phyloP scores from a whole-genome alignment of 306 rosid species.

The Leucaena leucocephala region DNA sequence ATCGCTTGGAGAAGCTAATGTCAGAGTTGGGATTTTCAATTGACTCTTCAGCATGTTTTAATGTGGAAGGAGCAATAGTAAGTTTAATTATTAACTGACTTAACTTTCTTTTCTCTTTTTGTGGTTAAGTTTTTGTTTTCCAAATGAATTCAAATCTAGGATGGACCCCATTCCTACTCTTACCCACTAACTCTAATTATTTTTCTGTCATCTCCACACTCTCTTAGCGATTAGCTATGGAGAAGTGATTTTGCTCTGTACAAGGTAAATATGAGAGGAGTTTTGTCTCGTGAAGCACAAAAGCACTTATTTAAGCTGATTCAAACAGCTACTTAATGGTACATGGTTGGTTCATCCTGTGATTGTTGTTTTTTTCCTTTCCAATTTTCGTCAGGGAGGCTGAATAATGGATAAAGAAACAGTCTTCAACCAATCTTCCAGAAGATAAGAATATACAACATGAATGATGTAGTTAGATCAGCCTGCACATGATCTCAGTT shows the following conservation, averaged over 20 bases:
- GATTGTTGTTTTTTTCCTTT: constrained; percentile 4
- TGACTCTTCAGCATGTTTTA: constrained; percentile 63
- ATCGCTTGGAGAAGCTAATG: constrained; percentile 85
- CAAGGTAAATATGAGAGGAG: too few species aligned
- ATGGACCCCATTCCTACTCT: neutral
- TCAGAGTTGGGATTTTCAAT: constrained; percentile 77
- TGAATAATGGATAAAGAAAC: constrained; percentile 31
- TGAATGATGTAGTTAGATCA: constrained; percentile 11
- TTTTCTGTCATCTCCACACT: neutral
- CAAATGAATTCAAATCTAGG: constrained; percentile 2
- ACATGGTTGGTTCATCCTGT: constrained; percentile 1
- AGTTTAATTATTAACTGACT: constrained; percentile 36
- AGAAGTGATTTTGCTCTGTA: too few species aligned
- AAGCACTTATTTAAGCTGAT: too few species aligned
- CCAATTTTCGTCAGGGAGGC: constrained; percentile 37
- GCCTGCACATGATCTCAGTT: constrained; percentile 6
- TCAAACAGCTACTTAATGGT: neutral
- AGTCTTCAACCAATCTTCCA: constrained; percentile 26
- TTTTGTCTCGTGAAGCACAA: too few species aligned
- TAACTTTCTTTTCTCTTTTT: neutral
- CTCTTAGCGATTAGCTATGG: neutral
- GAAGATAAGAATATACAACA: constrained; percentile 29
- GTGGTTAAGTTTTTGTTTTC: constrained; percentile 10
- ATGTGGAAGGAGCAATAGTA: constrained; percentile 58
- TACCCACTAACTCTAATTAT: neutral